Conservation (phyloP, 1,284 basidiomycete species). For the Ganoderma sinense region DNA sequence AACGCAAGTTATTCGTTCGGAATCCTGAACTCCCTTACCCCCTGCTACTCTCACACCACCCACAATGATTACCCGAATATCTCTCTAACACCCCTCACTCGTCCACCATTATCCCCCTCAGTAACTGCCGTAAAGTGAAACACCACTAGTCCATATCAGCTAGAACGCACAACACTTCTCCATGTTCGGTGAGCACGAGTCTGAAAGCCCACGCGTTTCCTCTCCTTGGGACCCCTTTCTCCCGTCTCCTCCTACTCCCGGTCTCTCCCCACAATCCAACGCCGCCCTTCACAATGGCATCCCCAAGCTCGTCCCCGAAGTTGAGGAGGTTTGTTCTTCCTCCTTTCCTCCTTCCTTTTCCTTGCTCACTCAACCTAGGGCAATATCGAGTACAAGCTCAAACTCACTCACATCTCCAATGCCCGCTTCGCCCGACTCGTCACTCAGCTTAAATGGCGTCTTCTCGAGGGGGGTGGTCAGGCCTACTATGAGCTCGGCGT, state of each 20-base stretch:
- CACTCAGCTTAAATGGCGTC: slow-evolving; percentile 94
- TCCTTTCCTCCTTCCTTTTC: background rate
- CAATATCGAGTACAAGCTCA: slow-evolving; percentile 88
- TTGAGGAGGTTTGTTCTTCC: slow-evolving; percentile 58
- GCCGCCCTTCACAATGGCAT: slow-evolving; percentile 37
- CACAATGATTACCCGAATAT: slow-evolving; percentile 75
- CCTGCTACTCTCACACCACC: slow-evolving; percentile 22
- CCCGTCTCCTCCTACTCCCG: slow-evolving; percentile 53
- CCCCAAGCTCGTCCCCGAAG: slow-evolving; percentile 76
- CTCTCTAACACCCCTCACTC: slow-evolving; percentile 30
- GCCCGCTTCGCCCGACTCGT: slow-evolving; percentile 82
- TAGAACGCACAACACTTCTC: slow-evolving; percentile 18
- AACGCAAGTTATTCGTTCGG: slow-evolving; percentile 4
- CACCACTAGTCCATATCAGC: slow-evolving; percentile 1
- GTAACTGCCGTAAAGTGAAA: slow-evolving; percentile 27
- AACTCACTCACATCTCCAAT: slow-evolving; percentile 74
- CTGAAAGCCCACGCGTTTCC: slow-evolving; percentile 77
- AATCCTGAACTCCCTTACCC: slow-evolving; percentile 16
- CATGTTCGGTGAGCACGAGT: slow-evolving; percentile 84
- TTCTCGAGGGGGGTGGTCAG: slow-evolving; percentile 90
- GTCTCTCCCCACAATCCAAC: slow-evolving; percentile 38
- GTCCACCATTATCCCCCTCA: slow-evolving; percentile 8
- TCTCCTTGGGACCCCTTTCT: slow-evolving; percentile 83
- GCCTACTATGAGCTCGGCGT: slow-evolving; percentile 95
- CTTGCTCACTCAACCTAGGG: slow-evolving; percentile 49